Base-by-base conservation (phyloP, 108 stramenopile species). In the Epithemia pelagica region DNA sequence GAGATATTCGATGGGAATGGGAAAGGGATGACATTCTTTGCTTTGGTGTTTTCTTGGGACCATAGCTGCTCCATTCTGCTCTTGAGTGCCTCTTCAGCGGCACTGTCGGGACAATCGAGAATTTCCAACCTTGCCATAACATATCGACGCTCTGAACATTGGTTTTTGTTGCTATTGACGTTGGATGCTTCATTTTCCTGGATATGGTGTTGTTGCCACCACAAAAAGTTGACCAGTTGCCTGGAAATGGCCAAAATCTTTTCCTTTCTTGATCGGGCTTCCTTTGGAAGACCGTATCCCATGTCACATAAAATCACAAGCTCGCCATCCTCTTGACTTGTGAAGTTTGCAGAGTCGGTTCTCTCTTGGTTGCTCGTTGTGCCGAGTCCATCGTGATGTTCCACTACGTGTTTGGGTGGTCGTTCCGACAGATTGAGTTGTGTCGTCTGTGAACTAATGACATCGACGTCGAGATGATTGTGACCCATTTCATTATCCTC, bases 261-360 rank as follows among this genome's bases (percentile, higher is more conserved):
- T 82, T 93, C 91, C 53, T 60, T 73, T 30, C 88, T 74, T 22
- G 88, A 85, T 18, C 84, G 73, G 29, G 68, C 77, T 67, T 93
- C 85, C 58, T 66, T 61, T n/a, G 91, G 91, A 33, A 90, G 82
- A 21, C 91, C 91, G 59, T 88, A 93, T 32, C 85, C 87, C 23
- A 83, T 82, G 70, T 93, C 91, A 32, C 87, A 90, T 31, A 90
- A 23, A 58, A 58, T 58, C 52, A 52, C n/a, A n/a, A n/a, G n/a
- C n/a, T n/a, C n/a, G n/a, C n/a, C n/a, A n/a, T n/a, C n/a, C n/a
- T n/a, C n/a, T n/a, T n/a, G n/a, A n/a, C n/a, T n/a, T n/a, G n/a
- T n/a, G n/a, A n/a, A n/a, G n/a, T n/a, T n/a, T n/a, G n/a, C n/a
- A n/a, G n/a, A n/a, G n/a, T n/a, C n/a, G n/a, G n/a, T n/a, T n/a